phyloP scores from a whole-genome alignment of 1,139 yeast species.

The Yamadazyma diddensiae region DNA sequence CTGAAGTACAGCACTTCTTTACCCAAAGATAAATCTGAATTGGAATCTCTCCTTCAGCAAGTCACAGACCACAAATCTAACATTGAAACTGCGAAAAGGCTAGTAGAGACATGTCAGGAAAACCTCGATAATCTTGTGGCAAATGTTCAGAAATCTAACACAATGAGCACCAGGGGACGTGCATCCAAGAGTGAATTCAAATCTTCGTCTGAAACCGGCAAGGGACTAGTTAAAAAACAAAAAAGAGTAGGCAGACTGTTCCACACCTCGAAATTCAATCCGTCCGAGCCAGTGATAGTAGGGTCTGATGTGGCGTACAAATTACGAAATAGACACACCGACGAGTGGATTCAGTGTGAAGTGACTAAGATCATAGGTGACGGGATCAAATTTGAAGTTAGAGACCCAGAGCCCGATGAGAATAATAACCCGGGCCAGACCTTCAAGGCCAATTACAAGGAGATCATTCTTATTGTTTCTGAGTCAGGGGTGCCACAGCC shows the following conservation, averaged over 20 bases:
- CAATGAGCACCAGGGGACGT: conserved; percentile 2
- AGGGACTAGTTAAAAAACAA: conserved; percentile 19
- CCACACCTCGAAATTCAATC: conserved; percentile 48
- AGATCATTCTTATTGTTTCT: conserved; percentile 57
- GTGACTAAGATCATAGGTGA: conserved; percentile 76
- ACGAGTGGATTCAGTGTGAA: conserved; percentile 97
- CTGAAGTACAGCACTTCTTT: conserved; percentile 13
- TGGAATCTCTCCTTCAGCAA: conserved; percentile 37
- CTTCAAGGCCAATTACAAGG: conserved; percentile 79
- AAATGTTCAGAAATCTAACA: conserved; percentile 17
- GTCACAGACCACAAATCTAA: conserved; percentile 54
- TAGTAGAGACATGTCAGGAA: conserved; percentile 40
- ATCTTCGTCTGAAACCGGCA: neutral
- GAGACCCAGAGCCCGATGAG: conserved; percentile 98
- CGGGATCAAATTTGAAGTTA: conserved; percentile 76
- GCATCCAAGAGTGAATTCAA: neutral
- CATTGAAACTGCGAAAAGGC: conserved; percentile 53
- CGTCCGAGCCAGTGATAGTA: conserved; percentile 56
- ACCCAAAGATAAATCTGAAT: conserved; percentile 33
- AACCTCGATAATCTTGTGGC: conserved; percentile 34
- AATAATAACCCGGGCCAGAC: conserved; percentile 85
- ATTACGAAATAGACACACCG: conserved; percentile 61
- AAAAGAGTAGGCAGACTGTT: conserved; percentile 40
- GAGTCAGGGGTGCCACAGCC: conserved; percentile 14
- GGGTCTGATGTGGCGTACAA: conserved; percentile 91